Conservation (phyloP, 345 rosid genomes). For the Aurinia saxatilis region DNA sequence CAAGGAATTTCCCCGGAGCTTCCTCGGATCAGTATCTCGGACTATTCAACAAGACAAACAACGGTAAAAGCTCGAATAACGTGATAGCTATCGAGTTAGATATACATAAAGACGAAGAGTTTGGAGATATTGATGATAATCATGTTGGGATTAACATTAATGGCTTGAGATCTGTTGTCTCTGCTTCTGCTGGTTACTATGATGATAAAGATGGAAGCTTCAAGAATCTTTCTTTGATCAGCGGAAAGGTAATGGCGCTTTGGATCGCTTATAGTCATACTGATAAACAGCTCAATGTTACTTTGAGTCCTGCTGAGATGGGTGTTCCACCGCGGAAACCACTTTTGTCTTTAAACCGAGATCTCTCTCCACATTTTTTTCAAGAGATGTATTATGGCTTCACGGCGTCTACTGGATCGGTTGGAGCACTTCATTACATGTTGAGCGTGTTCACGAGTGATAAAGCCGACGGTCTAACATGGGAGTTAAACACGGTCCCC, state of each 20-base stretch:
- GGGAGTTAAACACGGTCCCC: constrained; percentile 15
- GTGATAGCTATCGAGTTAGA: constrained; percentile 51
- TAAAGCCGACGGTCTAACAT: background rate
- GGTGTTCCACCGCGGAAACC: constrained; percentile 1
- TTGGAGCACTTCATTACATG: constrained; percentile 33
- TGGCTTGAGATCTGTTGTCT: constrained; percentile 20
- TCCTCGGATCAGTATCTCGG: constrained; percentile 32
- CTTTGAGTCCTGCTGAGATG: constrained; percentile 26
- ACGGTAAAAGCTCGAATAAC: constrained; percentile 30
- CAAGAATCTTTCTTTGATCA: background rate
- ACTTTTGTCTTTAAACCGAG: constrained; percentile 33
- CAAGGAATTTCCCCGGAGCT: constrained; percentile 28
- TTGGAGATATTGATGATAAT: constrained; percentile 35
- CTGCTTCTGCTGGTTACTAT: constrained; percentile 37
- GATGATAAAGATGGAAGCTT: constrained; percentile 3
- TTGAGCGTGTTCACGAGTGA: constrained; percentile 28
- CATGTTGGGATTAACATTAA: constrained; percentile 56
- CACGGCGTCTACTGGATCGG: constrained; percentile 40
- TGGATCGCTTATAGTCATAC: constrained; percentile 40
- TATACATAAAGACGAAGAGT: constrained; percentile 32
- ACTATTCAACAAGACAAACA: constrained; percentile 28
- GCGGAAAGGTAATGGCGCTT: constrained; percentile 25
- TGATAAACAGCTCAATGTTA: constrained; percentile 29
- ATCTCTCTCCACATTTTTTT: constrained; percentile 37
- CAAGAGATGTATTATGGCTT: constrained; percentile 45